These are phyloP conservation scores for Suhomyces kunorum DNA, from an alignment of 1,139 yeast genomes.

Conservation along the genomic window DNA sequence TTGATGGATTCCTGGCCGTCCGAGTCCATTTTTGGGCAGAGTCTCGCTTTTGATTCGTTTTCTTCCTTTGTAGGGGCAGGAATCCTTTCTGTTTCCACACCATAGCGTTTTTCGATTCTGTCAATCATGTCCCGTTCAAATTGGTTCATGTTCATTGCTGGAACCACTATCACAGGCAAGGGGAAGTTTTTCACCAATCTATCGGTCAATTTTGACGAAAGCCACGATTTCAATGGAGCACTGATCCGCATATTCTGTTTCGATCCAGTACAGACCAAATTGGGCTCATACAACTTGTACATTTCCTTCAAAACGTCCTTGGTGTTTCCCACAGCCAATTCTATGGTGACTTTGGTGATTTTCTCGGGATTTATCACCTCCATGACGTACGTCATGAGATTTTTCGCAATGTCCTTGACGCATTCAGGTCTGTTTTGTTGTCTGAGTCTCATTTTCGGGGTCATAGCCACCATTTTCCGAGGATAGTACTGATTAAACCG, in stretches of 20 bases:
- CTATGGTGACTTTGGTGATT: slow-evolving; percentile 60
- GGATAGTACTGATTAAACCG: not conserved
- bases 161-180: slow-evolving; percentile 68
- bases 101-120: slow-evolving; percentile 22
- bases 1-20: slow-evolving; percentile 24
- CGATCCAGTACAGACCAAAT: slow-evolving; percentile 61
- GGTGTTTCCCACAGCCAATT: slow-evolving; percentile 61
- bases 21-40: slow-evolving; percentile 3
- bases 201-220: slow-evolving; percentile 61
- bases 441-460: slow-evolving; percentile 34
- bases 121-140: slow-evolving; percentile 46
- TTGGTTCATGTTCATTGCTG: slow-evolving; percentile 60
- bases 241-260: slow-evolving; percentile 49
- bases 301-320: slow-evolving; percentile 60
- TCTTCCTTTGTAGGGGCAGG: slow-evolving; percentile 2
- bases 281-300: slow-evolving; percentile 64
- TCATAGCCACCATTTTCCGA: slow-evolving; percentile 17
- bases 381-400: slow-evolving; percentile 50
- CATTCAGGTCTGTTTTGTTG: slow-evolving; percentile 39
- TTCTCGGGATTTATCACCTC: slow-evolving; percentile 49
- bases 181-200: slow-evolving; percentile 63
- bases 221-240: slow-evolving; percentile 61
- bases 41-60: slow-evolving; percentile 1
- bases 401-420: slow-evolving; percentile 35
- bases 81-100: not conserved